phyloP scores from a whole-genome alignment of 1,284 basidiomycete species.

The Microbotryomycetes sp. region DNA sequence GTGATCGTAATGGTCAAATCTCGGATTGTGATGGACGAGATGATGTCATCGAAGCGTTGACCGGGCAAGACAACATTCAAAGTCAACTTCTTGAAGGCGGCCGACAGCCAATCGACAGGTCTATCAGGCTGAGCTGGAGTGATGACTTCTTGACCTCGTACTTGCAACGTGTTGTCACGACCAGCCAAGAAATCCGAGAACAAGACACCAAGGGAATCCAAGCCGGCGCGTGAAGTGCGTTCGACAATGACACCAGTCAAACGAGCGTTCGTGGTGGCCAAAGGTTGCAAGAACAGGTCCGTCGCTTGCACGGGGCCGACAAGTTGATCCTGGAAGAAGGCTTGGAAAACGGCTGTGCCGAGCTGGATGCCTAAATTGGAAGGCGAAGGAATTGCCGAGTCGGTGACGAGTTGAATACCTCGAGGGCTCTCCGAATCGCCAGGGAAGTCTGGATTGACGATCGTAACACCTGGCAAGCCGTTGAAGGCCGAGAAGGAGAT shows the following conservation, averaged over 20 bases:
- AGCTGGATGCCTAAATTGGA: conserved; percentile 65
- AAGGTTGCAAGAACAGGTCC: conserved; percentile 53
- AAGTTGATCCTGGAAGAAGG: conserved; percentile 53
- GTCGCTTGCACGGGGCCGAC: conserved; percentile 21
- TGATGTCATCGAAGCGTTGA: conserved; percentile 60
- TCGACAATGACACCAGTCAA: conserved; percentile 60
- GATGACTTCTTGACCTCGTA: conserved; percentile 58
- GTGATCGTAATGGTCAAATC: conserved; percentile 57
- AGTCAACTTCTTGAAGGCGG: conserved; percentile 62
- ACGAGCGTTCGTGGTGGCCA: conserved; percentile 50
- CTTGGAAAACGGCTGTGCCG: conserved; percentile 60
- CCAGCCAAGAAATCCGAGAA: conserved; percentile 62
- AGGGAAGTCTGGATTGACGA: conserved; percentile 55
- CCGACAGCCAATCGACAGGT: conserved; percentile 62
- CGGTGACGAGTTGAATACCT: conserved; percentile 63
- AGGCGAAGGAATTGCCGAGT: conserved; percentile 59
- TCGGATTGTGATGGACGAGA: conserved; percentile 55
- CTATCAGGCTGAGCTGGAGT: conserved; percentile 39
- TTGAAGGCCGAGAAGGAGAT: conserved; percentile 61
- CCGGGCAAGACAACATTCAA: conserved; percentile 61
- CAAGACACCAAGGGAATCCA: conserved; percentile 51
- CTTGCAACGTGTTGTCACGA: conserved; percentile 56
- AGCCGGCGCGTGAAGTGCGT: conserved; percentile 38
- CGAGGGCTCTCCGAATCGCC: conserved; percentile 43
- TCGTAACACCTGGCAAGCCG: conserved; percentile 45